Evolutionary conservation across 345 rosid species (phyloP).

Genomic region (Brassica incana): DNA sequence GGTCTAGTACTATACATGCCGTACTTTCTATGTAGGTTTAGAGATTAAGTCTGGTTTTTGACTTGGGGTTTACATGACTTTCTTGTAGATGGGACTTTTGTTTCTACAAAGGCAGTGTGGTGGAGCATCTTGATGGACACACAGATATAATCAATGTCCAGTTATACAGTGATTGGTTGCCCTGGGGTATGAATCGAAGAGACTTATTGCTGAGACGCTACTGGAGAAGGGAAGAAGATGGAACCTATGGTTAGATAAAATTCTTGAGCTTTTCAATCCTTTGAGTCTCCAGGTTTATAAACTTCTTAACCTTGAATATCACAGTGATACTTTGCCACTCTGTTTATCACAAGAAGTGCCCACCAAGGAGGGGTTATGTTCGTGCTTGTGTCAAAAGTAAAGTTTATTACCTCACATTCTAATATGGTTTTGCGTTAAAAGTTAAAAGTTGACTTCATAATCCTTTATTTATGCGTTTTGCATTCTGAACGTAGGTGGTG

Average conservation of each 20-base stretch:
- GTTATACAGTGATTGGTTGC: conserved; percentile 77
- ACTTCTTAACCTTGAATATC: conserved; percentile 19
- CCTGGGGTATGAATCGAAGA: conserved; percentile 82
- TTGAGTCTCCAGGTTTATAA: conserved; percentile 3
- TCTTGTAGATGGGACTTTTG: conserved; percentile 91
- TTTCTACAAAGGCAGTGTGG: conserved; percentile 62
- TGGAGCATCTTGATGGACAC: conserved; percentile 93
- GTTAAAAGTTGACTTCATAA: neutral
- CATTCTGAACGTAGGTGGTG: conserved; percentile 62
- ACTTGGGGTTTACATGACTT: neutral
- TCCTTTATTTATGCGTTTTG: neutral
- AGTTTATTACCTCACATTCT: conserved; percentile 21
- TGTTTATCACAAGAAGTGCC: conserved; percentile 75
- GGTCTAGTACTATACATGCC: neutral
- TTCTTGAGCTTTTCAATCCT: neutral
- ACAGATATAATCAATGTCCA: conserved; percentile 69
- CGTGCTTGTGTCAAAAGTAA: conserved; percentile 94
- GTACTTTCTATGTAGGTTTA: neutral
- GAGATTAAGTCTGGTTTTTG: neutral
- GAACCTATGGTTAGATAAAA: conserved; percentile 71
- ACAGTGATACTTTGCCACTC: conserved; percentile 91
- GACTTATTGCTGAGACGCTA: conserved; percentile 76
- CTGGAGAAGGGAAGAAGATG: conserved; percentile 98
- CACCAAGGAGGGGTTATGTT: conserved; percentile 61
- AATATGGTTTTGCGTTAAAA: neutral